Conservation (phyloP, 1,284 basidiomycete genomes). For the Cryptococcus sp. region DNA sequence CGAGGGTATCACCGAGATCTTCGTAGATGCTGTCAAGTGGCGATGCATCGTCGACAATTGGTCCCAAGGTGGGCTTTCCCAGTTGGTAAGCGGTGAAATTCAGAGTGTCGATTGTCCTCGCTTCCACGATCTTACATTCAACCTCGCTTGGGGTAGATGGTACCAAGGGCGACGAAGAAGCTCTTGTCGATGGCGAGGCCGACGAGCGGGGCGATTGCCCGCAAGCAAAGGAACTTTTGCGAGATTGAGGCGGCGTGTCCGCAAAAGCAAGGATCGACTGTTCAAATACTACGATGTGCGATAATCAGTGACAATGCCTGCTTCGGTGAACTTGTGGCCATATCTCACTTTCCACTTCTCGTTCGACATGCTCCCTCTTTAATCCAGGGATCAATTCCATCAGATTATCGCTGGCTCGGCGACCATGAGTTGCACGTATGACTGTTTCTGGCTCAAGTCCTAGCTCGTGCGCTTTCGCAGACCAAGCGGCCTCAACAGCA, state of each 20-base stretch:
- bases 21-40: conserved; percentile 61
- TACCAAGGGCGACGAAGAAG: too few species aligned
- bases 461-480: conserved; percentile 69
- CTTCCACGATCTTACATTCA: too few species aligned
- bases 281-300: conserved; percentile 60
- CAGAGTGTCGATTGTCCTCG: conserved; percentile 9
- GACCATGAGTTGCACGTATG: conserved; percentile 73
- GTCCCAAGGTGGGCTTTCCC: conserved; percentile 3
- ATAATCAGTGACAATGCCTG: neutral
- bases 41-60: conserved; percentile 15
- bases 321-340: neutral
- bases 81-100: conserved; percentile 19
- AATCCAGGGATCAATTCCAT: conserved; percentile 63
- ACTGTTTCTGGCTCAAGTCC: conserved; percentile 65
- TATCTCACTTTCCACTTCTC: conserved; percentile 60
- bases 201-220: conserved; percentile 4
- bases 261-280: conserved; percentile 70
- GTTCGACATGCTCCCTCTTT: conserved; percentile 65
- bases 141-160: too few species aligned
- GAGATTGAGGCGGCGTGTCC: conserved; percentile 61
- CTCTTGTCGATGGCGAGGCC: conserved; percentile 1
- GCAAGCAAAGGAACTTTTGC: conserved; percentile 46
- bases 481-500: conserved; percentile 77
- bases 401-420: conserved; percentile 69
- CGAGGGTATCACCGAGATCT: conserved; percentile 60